phyloP scores from a whole-genome alignment of 352 stramenopile genomes.

The Pythium apleroticum region DNA sequence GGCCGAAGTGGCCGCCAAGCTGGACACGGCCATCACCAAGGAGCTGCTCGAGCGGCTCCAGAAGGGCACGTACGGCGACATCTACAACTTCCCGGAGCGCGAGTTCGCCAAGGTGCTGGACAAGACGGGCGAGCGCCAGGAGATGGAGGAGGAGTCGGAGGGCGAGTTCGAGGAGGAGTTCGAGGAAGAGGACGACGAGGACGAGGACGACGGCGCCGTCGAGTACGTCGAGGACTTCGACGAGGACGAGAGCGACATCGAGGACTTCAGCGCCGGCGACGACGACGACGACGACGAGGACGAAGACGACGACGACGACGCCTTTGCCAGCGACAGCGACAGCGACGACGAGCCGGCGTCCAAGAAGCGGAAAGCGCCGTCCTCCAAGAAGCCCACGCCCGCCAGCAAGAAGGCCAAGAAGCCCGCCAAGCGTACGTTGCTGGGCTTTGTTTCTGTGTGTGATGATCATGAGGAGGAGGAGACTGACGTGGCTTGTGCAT shows the following conservation, averaged over 20 bases:
- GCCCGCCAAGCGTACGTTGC: constrained; percentile 56
- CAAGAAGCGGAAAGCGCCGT: constrained; percentile 72
- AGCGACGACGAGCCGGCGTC: constrained; percentile 34
- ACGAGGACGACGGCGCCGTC: constrained; percentile 56
- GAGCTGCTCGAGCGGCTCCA: constrained; percentile 97
- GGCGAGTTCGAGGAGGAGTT: constrained; percentile 68
- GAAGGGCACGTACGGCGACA: constrained; percentile 98
- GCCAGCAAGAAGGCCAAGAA: constrained; percentile 55
- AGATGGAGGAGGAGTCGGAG: constrained; percentile 92
- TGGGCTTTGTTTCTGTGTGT: not conserved
- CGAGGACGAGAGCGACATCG: constrained; percentile 92
- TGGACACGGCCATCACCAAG: constrained; percentile 96
- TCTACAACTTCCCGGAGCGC: constrained; percentile 99
- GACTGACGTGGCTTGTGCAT: constrained; percentile 15
- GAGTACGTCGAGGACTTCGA: constrained; percentile 90
- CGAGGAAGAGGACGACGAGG: constrained; percentile 59
- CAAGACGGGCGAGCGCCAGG: constrained; percentile 81
- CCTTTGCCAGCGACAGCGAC: constrained; percentile 37
- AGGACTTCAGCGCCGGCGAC: constrained; percentile 78
- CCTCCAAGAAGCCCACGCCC: constrained; percentile 20
- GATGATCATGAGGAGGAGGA: not conserved
- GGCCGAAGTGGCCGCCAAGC: constrained; percentile 93
- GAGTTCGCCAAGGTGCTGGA: constrained; percentile 89
- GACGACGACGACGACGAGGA: constrained; percentile 57
- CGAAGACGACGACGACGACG: constrained; percentile 32